phyloP scores from a whole-genome alignment of 2,329 filamentous ascomycete species.

The Hypoxylon sp. region DNA sequence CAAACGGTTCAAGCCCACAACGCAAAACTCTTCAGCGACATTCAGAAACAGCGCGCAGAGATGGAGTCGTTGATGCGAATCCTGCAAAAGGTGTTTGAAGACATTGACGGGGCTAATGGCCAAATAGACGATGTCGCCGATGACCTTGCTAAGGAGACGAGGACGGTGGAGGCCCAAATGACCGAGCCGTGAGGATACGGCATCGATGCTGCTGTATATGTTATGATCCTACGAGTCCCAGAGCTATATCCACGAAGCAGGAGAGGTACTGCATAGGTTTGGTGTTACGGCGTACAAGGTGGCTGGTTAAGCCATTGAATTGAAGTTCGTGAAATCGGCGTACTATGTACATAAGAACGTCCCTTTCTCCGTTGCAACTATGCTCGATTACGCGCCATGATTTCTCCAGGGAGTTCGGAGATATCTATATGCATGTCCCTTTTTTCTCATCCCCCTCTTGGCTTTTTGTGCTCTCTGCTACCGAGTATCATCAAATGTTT shows the following conservation, averaged over 20 bases:
- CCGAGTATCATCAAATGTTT: too few species aligned
- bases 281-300: slow-evolving; percentile 33
- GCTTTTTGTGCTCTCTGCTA: too few species aligned
- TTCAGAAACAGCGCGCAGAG: slow-evolving; percentile 69
- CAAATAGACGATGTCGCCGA: slow-evolving; percentile 64
- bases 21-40: slow-evolving; percentile 65
- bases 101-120: slow-evolving; percentile 68
- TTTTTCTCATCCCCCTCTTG: too few species aligned
- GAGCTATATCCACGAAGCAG: neutral
- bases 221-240: slow-evolving; percentile 20
- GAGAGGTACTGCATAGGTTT: slow-evolving; percentile 16
- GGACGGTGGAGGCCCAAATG: slow-evolving; percentile 62
- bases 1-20: slow-evolving; percentile 72
- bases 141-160: slow-evolving; percentile 66
- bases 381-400: too few species aligned
- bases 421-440: too few species aligned
- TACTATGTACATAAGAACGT: slow-evolving; percentile 13
- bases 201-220: neutral
- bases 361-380: neutral
- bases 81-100: slow-evolving; percentile 67
- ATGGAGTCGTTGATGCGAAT: slow-evolving; percentile 65
- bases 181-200: slow-evolving; percentile 33
- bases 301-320: neutral
- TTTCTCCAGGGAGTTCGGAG: too few species aligned
- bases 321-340: neutral